A percentile compares a stretch with the other conserved stretches of the same genome.
phyloP scores from a whole-genome alignment of 2,329 filamentous ascomycete species.

The Claviceps monticola region DNA sequence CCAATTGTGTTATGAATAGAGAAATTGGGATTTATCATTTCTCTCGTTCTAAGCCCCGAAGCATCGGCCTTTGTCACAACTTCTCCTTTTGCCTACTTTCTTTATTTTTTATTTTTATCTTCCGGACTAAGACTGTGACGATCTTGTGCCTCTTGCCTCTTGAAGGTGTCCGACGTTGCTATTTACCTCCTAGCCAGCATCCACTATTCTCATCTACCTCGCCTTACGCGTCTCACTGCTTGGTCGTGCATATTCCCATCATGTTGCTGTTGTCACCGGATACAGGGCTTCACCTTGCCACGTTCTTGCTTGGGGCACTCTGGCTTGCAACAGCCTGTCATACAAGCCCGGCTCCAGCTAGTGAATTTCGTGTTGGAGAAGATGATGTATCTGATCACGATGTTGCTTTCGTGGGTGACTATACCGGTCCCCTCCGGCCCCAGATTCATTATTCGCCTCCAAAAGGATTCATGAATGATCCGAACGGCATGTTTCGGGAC shows the following conservation, averaged over 20 bases:
- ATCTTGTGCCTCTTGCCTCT: no score
- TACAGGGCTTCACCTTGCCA: neutral
- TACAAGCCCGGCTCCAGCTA: neutral
- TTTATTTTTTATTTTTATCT: neutral
- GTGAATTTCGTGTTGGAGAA: neutral
- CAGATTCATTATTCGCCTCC: constrained; percentile 6
- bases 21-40: no score
- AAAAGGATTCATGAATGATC: constrained; percentile 2
- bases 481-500: constrained; percentile 29
- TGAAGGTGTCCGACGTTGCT: no score
- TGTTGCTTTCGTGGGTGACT: constrained; percentile 4
- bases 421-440: constrained; percentile 9
- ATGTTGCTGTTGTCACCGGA: no score
- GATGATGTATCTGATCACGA: constrained; percentile 12
- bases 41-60: no score
- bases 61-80: no score
- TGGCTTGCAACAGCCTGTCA: neutral
- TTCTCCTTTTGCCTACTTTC: no score
- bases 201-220: no score
- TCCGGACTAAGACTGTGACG: neutral
- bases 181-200: no score
- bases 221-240: no score
- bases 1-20: no score
- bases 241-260: no score
- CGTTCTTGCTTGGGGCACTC: neutral